A percentile compares a stretch with the other conserved stretches of the same genome.
Evolutionary conservation across 2,329 filamentous ascomycete genomes (phyloP).

Genomic region (Fusarium continuum): DNA sequence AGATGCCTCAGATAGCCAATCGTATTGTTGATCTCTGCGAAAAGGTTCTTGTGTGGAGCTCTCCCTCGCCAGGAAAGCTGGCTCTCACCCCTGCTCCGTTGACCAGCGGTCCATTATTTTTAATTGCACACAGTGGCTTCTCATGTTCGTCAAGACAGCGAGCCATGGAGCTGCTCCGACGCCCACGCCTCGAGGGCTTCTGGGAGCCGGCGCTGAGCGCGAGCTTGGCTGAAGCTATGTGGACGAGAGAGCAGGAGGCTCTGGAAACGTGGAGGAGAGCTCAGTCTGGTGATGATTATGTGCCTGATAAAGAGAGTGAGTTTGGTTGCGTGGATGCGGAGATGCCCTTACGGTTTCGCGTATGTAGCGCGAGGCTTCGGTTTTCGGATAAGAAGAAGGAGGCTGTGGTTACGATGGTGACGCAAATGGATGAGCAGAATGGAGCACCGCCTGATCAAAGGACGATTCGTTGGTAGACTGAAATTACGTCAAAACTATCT

Average conservation of each 20-base stretch:
- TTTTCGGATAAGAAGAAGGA: neutral
- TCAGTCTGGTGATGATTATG: neutral
- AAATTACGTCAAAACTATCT: no score
- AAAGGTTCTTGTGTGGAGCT: neutral
- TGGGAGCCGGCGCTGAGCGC: constrained; percentile 17
- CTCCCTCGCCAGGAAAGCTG: neutral
- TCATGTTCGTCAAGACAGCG: neutral
- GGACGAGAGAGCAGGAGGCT: constrained; percentile 10
- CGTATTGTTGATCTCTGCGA: neutral
- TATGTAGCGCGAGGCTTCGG: neutral
- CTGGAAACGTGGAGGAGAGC: neutral
- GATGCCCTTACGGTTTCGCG: neutral
- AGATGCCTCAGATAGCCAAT: neutral
- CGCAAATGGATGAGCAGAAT: neutral
- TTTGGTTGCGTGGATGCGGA: neutral
- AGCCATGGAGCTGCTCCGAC: neutral
- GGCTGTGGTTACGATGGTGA: neutral
- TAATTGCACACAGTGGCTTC: constrained; percentile 2
- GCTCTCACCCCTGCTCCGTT: neutral
- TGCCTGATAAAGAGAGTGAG: neutral
- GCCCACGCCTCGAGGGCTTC: neutral
- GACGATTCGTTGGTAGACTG: neutral
- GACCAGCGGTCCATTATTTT: neutral
- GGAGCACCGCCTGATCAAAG: neutral
- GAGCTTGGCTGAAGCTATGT: constrained; percentile 7